Conservation (phyloP, 2,329 filamentous ascomycete species). For the Cladophialophora exuberans region DNA sequence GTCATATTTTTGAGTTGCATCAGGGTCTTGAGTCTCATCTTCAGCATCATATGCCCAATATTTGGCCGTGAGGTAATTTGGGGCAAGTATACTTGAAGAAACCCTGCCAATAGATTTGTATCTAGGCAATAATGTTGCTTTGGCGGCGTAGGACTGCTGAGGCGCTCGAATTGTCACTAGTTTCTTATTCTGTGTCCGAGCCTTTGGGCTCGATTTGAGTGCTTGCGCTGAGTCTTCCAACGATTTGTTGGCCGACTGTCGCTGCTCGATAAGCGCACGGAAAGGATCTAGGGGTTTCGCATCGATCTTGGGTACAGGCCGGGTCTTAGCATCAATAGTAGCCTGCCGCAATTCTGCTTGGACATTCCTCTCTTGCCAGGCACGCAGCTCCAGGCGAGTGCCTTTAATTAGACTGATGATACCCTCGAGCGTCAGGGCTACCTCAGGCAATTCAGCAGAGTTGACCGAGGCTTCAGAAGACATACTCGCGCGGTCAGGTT, state of each 20-base stretch:
- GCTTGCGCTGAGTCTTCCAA: too few relatives aligned
- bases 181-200: conserved; percentile 3
- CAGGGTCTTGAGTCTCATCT: conserved; percentile 27
- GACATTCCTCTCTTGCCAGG: conserved; percentile 18
- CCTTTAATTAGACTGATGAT: conserved; percentile 10
- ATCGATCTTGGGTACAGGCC: conserved; percentile 9
- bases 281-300: conserved; percentile 18
- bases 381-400: conserved; percentile 7
- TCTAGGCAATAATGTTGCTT: conserved; percentile 21
- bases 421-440: conserved; percentile 11
- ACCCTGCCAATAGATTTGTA: conserved; percentile 32
- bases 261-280: conserved; percentile 4
- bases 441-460: neutral
- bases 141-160: conserved; percentile 3
- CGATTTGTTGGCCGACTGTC: neutral
- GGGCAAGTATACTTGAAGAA: conserved; percentile 29
- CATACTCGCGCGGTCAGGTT: conserved; percentile 2
- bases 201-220: too few relatives aligned
- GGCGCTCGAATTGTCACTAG: conserved; percentile 5
- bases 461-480: neutral
- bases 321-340: conserved; percentile 6
- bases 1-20: conserved; percentile 22
- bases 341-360: conserved; percentile 22
- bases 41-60: conserved; percentile 31
- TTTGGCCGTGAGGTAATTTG: conserved; percentile 28